Conservation (phyloP, 495 filamentous ascomycete genomes). For the Neurospora discreta region DNA sequence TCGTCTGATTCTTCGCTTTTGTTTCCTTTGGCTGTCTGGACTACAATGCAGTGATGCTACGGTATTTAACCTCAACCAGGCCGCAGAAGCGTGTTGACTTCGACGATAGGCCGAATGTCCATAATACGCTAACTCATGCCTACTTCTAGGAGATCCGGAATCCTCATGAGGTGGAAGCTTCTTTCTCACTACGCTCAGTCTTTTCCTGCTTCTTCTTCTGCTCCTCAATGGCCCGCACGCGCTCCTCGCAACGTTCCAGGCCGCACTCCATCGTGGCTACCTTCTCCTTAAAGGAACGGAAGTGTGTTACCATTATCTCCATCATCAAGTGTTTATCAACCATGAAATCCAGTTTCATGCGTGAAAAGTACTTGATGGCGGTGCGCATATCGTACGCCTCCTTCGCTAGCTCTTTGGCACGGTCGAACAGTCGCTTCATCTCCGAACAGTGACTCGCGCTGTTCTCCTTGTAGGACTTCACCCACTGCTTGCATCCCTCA, state of each 20-base stretch:
- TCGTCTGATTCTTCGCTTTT: background rate
- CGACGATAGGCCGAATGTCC: background rate
- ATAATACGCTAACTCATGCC: background rate
- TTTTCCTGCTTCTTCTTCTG: background rate
- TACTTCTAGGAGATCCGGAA: background rate
- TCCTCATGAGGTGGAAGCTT: background rate
- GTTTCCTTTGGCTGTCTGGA: background rate
- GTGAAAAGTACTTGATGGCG: background rate
- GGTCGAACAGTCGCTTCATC: background rate
- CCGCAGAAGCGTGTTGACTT: background rate
- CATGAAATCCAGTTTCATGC: background rate
- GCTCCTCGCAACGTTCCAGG: background rate
- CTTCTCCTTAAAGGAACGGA: background rate
- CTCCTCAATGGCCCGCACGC: background rate
- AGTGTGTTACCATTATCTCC: background rate
- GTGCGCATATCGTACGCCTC: background rate
- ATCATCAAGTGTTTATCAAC: background rate
- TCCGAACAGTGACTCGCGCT: background rate
- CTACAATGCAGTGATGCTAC: no score
- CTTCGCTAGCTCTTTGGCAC: background rate
- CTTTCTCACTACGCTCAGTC: background rate
- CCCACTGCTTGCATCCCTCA: background rate
- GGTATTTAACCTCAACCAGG: background rate
- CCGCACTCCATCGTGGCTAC: background rate
- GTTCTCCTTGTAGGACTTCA: background rate